Conservation (phyloP, 2,329 filamentous ascomycete genomes). For the Pyrenophora teres region DNA sequence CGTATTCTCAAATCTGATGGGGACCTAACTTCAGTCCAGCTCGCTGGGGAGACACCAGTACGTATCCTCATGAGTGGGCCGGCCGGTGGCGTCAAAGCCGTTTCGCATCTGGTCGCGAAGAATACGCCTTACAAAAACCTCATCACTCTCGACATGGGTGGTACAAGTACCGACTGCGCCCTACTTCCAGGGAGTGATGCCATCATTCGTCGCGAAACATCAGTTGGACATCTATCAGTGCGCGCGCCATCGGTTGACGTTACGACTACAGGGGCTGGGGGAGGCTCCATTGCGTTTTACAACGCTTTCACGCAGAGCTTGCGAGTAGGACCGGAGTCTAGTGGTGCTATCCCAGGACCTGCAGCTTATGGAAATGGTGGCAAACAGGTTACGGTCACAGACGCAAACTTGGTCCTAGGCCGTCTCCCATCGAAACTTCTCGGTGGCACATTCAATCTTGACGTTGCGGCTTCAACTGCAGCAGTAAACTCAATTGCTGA, state of each 20-base stretch:
- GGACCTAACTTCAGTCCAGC: slow-evolving; percentile 52
- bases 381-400: slow-evolving; percentile 54
- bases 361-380: slow-evolving; percentile 58
- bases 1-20: slow-evolving; percentile 58
- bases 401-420: slow-evolving; percentile 56
- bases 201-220: slow-evolving; percentile 53
- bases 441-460: slow-evolving; percentile 53
- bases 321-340: slow-evolving; percentile 58
- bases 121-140: slow-evolving; percentile 55
- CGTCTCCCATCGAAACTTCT: slow-evolving; percentile 55
- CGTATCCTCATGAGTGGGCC: slow-evolving; percentile 57
- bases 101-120: slow-evolving; percentile 53
- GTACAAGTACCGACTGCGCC: slow-evolving; percentile 56
- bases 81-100: slow-evolving; percentile 57
- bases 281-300: slow-evolving; percentile 56
- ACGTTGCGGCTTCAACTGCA: slow-evolving; percentile 49
- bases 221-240: slow-evolving; percentile 52
- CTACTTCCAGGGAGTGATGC: slow-evolving; percentile 52
- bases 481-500: slow-evolving; percentile 53
- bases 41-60: slow-evolving; percentile 55
- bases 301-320: slow-evolving; percentile 55
- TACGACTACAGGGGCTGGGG: slow-evolving; percentile 56
- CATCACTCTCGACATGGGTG: slow-evolving; percentile 59
- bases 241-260: slow-evolving; percentile 56
- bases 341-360: slow-evolving; percentile 55